A percentile compares a stretch with the other conserved stretches of the same genome.
Evolutionary conservation across 179 eudicot genomes (phyloP).

Genomic region (Carnegiea gigantea): DNA sequence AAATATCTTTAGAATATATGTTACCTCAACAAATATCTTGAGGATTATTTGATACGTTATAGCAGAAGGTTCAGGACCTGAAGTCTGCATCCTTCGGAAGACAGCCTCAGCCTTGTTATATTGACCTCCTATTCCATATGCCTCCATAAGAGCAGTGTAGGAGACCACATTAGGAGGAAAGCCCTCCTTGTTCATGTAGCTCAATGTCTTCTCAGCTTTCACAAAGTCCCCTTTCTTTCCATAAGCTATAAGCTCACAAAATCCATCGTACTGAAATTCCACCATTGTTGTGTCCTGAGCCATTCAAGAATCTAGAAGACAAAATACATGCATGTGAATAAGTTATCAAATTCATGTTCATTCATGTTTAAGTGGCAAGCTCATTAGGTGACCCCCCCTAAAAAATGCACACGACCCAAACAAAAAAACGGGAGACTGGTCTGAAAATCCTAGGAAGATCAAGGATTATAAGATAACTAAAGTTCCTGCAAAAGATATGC

Average conservation of each 20-base stretch:
- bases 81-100: slow-evolving; percentile 86
- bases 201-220: slow-evolving; percentile 70
- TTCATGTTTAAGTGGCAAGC: background rate
- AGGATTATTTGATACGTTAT: slow-evolving; percentile 90
- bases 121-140: slow-evolving; percentile 85
- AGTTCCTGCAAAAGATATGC: background rate
- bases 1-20: background rate
- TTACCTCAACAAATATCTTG: slow-evolving; percentile 86
- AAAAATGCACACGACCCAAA: background rate
- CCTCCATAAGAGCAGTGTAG: slow-evolving; percentile 96
- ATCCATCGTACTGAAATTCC: slow-evolving; percentile 88
- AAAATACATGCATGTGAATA: slow-evolving; percentile 8
- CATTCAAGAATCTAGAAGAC: slow-evolving; percentile 77
- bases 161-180: slow-evolving; percentile 69
- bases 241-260: slow-evolving; percentile 81
- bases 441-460: background rate
- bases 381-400: background rate
- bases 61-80: slow-evolving; percentile 97
- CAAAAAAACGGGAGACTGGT: background rate
- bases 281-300: slow-evolving; percentile 92
- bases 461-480: too few relatives aligned
- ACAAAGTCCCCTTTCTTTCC: slow-evolving; percentile 83
- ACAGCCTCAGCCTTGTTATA: slow-evolving; percentile 75
- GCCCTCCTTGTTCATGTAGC: slow-evolving; percentile 72
- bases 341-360: background rate